Evolutionary conservation across 352 stramenopile genomes (phyloP).

Genomic region (Globisporangium camurandrum): DNA sequence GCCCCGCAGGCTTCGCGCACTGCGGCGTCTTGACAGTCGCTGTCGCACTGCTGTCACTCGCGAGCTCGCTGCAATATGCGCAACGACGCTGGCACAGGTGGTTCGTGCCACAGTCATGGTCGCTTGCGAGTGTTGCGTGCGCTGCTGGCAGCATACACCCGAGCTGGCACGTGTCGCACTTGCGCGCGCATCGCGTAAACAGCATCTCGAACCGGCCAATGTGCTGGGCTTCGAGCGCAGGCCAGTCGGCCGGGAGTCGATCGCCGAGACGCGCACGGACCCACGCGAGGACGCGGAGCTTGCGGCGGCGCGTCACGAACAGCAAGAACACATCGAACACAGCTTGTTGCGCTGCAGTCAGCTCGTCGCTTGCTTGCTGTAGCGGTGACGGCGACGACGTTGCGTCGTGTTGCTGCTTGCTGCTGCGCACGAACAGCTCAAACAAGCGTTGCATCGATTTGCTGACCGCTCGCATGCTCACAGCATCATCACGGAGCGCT

Average conservation of each 20-base stretch:
- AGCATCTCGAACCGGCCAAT: slow-evolving; percentile 37
- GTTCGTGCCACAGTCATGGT: slow-evolving; percentile 44
- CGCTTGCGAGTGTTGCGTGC: slow-evolving; percentile 14
- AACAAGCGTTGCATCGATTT: slow-evolving; percentile 22
- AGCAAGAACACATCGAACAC: slow-evolving; percentile 54
- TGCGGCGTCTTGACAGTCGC: slow-evolving; percentile 29
- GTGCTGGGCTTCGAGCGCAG: slow-evolving; percentile 33
- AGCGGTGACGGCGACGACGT: not conserved
- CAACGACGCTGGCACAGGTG: slow-evolving; percentile 41
- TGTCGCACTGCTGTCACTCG: not conserved
- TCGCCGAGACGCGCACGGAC: slow-evolving; percentile 28
- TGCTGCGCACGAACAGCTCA: slow-evolving; percentile 16
- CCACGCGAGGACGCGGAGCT: slow-evolving; percentile 36
- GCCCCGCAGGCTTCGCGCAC: slow-evolving; percentile 48
- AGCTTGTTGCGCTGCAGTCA: slow-evolving; percentile 16
- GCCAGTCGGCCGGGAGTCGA: slow-evolving; percentile 39
- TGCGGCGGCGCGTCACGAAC: slow-evolving; percentile 53
- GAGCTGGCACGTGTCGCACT: slow-evolving; percentile 41
- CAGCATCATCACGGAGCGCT: slow-evolving; percentile 3
- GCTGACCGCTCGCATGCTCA: slow-evolving; percentile 10
- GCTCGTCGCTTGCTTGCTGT: no score
- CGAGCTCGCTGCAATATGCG: slow-evolving; percentile 36
- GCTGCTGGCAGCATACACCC: slow-evolving; percentile 54
- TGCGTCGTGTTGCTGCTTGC: slow-evolving; percentile 5
- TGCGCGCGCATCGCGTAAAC: slow-evolving; percentile 46